Evolutionary conservation across 257 asterid species (phyloP).

Genomic region (Capsicum pubescens): DNA sequence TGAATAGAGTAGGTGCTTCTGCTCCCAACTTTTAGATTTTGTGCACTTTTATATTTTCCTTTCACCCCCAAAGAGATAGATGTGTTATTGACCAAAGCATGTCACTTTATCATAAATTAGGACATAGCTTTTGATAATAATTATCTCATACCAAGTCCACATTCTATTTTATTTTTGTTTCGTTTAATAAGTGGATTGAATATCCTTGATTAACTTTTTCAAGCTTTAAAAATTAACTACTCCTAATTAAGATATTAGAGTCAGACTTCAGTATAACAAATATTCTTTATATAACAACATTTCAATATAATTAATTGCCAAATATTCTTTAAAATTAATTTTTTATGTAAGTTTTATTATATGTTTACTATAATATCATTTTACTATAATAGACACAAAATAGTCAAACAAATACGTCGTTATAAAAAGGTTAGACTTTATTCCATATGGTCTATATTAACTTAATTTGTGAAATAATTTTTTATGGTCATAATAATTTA

Average conservation of each 20-base stretch:
- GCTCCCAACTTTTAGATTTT: constrained; percentile 36
- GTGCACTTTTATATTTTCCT: neutral
- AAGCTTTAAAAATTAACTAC: neutral
- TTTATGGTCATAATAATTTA: too few relatives aligned
- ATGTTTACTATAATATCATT: too few relatives aligned
- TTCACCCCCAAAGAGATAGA: neutral
- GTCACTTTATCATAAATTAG: neutral
- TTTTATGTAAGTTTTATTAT: too few relatives aligned
- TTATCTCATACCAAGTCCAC: neutral
- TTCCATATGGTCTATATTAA: too few relatives aligned
- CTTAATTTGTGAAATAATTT: too few relatives aligned
- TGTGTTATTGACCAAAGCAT: constrained; percentile 31
- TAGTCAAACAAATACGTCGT: too few relatives aligned
- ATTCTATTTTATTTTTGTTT: neutral
- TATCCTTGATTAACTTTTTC: neutral
- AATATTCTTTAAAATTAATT: too few relatives aligned
- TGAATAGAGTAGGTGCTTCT: constrained; percentile 61
- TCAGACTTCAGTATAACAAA: too few relatives aligned
- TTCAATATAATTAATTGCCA: too few relatives aligned
- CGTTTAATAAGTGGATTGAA: neutral
- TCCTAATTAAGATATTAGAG: neutral
- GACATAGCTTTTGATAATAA: neutral
- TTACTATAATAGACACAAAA: too few relatives aligned
- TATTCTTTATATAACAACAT: too few relatives aligned
- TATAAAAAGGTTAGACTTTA: too few relatives aligned